A percentile compares a stretch with the other conserved stretches of the same genome.
phyloP scores from a whole-genome alignment of 2,329 filamentous ascomycete species.

The Biscogniauxia mediterranea region DNA sequence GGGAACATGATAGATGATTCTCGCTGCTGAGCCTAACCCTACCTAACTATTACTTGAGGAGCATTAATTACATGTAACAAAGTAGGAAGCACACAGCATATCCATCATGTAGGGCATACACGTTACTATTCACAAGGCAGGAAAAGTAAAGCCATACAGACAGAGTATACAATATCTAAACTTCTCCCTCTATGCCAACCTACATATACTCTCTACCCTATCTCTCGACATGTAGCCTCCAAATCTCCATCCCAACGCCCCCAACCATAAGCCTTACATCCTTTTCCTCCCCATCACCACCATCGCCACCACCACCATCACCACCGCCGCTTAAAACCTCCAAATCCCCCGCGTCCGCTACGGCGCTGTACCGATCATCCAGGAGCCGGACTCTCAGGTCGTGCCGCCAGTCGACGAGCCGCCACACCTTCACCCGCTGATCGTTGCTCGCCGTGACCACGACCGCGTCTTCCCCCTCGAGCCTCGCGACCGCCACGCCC shows the following conservation, averaged over 20 bases:
- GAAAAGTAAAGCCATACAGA: too few relatives aligned
- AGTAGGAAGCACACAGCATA: too few relatives aligned
- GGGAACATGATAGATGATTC: too few relatives aligned
- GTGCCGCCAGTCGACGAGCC: constrained; percentile 26
- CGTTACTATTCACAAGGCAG: too few relatives aligned
- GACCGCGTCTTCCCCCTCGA: constrained; percentile 18
- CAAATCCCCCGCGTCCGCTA: constrained; percentile 58
- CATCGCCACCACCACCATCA: constrained; percentile 11
- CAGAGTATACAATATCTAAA: too few relatives aligned
- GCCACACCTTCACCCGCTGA: constrained; percentile 59
- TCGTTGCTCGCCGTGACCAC: constrained; percentile 57
- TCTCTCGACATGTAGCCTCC: constrained; percentile 9
- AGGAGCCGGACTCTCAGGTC: constrained; percentile 38
- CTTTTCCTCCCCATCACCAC: constrained; percentile 8
- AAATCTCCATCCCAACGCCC: constrained; percentile 29
- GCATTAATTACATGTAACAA: too few relatives aligned
- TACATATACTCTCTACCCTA: not conserved
- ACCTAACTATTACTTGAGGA: too few relatives aligned
- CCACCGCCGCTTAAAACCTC: constrained; percentile 36
- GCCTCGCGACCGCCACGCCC: constrained; percentile 43
- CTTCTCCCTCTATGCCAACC: too few relatives aligned
- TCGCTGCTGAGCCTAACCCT: too few relatives aligned
- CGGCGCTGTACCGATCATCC: constrained; percentile 55
- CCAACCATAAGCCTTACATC: constrained; percentile 18
- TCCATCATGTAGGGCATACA: too few relatives aligned